Base-by-base conservation (phyloP, 106 monocot species). In the Acorus gramineus region DNA sequence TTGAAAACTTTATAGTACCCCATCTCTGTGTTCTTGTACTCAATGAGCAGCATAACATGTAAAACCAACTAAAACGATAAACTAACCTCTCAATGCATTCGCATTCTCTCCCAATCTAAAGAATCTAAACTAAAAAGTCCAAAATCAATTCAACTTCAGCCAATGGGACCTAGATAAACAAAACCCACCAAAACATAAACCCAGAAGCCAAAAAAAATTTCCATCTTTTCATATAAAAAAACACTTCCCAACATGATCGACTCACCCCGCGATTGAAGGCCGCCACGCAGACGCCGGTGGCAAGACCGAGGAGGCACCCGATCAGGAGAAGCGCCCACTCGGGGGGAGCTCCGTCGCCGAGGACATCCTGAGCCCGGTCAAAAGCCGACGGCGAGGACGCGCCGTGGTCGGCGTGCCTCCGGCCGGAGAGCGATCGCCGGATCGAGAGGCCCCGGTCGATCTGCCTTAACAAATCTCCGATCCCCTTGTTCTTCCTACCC, bases 241-340 rank as follows among this genome's bases (percentile, higher is more conserved):
- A n/a, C 56, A 10, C 28, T 57, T 57, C 49, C 53, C 14, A 67
- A 51, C 50, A 10, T 1, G 28, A 28, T 28, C 28, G 6, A 8
- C 74, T 81, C 9, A 92, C 98, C 81, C 92, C 98, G 2, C 86
- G 88, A 72, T 99, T 99, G 50, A 99, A 99, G 7, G 92, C 88
- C 2, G 92, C 98, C n/a, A 99, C 98, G 55, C 98, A 99, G 14
- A 99, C 72, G 6, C 98, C 98, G 4, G 98, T 99, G 46, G 98
- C 98, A 42, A 99, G 74, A 2, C 98, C 98, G 43, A 99, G 92
- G 53, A 99, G 83, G 78, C 98, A 99, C 6, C 98, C 92, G 48
- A 99, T 82, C 44, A 99, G 85, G 61, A 99, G 77, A 74, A 99
- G 71, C 65, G 98, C 98, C 98, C 98, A 99, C 75, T 99, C 98